Conservation (phyloP, 441 rosid species). For the Kokia cookei region DNA sequence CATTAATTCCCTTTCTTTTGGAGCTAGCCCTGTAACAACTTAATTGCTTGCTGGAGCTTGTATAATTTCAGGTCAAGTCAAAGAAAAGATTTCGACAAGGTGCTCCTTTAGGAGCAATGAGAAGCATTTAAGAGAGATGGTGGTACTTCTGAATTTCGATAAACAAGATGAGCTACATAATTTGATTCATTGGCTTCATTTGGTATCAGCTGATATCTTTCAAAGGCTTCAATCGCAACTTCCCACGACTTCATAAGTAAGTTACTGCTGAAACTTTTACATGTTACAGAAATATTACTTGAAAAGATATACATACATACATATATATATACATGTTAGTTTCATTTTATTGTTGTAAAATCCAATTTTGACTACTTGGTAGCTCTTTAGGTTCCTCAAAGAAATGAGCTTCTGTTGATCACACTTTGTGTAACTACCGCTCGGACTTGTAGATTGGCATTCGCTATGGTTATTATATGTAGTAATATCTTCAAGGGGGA, state of each 20-base stretch:
- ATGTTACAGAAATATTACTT: background rate
- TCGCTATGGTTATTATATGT: background rate
- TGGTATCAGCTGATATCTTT: background rate
- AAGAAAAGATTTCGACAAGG: constrained; percentile 35
- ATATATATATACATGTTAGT: background rate
- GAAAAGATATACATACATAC: background rate
- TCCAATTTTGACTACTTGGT: background rate
- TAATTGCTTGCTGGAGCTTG: background rate
- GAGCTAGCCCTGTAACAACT: too few species aligned
- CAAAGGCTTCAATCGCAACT: background rate
- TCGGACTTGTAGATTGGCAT: background rate
- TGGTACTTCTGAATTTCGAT: background rate
- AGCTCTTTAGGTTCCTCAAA: background rate
- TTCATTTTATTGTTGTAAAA: background rate
- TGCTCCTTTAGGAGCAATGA: constrained; percentile 30
- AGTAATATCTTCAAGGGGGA: background rate
- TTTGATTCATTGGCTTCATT: background rate
- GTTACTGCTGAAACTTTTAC: background rate
- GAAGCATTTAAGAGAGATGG: constrained; percentile 17
- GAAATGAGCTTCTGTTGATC: background rate
- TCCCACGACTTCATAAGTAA: background rate
- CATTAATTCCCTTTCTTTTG: too few species aligned
- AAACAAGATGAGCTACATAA: background rate
- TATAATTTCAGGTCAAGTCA: constrained; percentile 24
- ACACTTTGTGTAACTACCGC: background rate